Base-by-base conservation (phyloP, 2,329 filamentous ascomycete genomes). In the Dothistroma septosporum region DNA sequence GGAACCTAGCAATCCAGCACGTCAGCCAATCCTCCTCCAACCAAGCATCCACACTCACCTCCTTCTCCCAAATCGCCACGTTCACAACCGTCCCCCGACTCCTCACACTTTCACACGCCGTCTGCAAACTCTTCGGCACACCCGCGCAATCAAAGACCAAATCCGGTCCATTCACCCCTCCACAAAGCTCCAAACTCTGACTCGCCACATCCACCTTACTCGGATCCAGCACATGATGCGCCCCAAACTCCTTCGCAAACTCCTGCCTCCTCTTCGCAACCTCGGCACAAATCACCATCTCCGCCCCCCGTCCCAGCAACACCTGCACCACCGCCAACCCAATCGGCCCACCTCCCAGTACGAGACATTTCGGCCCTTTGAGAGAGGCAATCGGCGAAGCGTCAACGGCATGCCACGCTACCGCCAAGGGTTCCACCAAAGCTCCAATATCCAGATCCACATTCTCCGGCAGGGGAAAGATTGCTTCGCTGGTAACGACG, bases 111-210 rank as follows among this genome's bases (percentile, higher is more conserved):
- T 77, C 72, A 79, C 83, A 66, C 73, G 83, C 65, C 61, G 76
- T 75, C 16, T 73, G 69, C 21, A 74, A 31, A 1, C 64, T 66
- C 37, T 76, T 76, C n/a, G 81, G 77, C 21, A 87, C 83, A 7
- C 85, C 85, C 0, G 85, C 84, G 33, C 84, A 85, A 63, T 88
- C 85, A 63, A 87, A 86, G 0, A 83, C 81, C 1, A 87, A 76
- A 66, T 86, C 82, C 1, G 81, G 82, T 0, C 85, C 85, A 1
- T 75, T 72, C 0, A 76, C 74, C 2, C 77, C 76, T 16, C 68
- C 69, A 6, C 79, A 84, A 41, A 86, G 67, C 21, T 80, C 75
- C 52, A 76, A 76, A 0, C 78, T 77, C 1, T 72, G 72, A 9
- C 77, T 70, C 1, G 81, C 77, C 0, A 85, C 70, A 62, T 84